A percentile compares a stretch with the other conserved stretches of the same genome.
These are phyloP conservation scores for Thinopyrum elongatum DNA, from an alignment of 176 grass and related monocot species.

Conservation along the genomic window DNA sequence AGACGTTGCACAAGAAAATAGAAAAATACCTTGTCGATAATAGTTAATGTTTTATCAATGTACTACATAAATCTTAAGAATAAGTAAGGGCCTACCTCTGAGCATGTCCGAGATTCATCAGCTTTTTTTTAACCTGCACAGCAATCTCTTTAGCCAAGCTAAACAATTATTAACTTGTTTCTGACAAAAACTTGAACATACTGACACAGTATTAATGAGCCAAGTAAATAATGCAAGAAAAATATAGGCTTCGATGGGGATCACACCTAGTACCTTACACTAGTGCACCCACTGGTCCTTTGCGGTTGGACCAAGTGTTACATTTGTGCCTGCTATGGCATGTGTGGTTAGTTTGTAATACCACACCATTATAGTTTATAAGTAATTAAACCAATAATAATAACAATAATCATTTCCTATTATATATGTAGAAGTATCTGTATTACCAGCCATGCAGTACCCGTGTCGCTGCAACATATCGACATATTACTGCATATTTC, in stretches of 20 bases:
- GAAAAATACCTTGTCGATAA: neutral
- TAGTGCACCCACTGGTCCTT: neutral
- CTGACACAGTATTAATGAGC: neutral
- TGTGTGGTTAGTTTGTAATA: neutral
- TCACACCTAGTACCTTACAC: neutral
- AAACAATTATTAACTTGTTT: constrained; percentile 4
- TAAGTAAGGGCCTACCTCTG: constrained; percentile 54
- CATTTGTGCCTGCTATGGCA: constrained; percentile 1
- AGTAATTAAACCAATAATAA: neutral
- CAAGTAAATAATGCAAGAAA: neutral
- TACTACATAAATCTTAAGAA: constrained; percentile 14
- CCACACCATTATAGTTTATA: neutral
- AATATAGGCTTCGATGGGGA: neutral
- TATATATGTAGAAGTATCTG: constrained; percentile 20
- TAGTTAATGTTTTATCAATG: neutral
- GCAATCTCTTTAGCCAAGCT: constrained; percentile 21
- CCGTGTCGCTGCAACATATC: neutral
- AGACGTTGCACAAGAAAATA: neutral
- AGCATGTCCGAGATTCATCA: constrained; percentile 72
- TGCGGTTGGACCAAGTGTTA: constrained; percentile 3
- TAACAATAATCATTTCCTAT: neutral
- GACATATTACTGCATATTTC: neutral
- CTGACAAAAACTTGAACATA: neutral
- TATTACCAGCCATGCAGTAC: neutral
- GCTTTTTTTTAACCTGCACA: constrained; percentile 90